Conservation (phyloP, 2,329 filamentous ascomycete genomes). For the Paracoccidioides brasiliensis region DNA sequence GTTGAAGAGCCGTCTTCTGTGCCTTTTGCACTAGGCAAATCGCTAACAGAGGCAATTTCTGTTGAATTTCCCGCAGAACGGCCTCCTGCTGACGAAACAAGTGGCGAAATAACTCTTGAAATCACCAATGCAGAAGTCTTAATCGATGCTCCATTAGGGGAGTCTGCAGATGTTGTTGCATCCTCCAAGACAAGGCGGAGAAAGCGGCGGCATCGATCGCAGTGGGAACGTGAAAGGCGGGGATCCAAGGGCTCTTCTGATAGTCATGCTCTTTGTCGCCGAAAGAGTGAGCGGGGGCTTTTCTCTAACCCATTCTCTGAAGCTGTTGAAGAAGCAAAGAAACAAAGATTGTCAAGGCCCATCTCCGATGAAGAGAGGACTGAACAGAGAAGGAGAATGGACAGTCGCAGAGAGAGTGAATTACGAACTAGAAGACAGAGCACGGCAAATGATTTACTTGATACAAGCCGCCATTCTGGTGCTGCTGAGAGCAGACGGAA, state of each 20-base stretch:
- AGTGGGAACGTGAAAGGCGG: constrained; percentile 21
- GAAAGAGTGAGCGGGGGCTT: constrained; percentile 22
- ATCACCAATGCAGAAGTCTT: neutral
- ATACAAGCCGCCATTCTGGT: constrained; percentile 13
- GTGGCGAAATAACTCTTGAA: neutral
- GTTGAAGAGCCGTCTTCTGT: constrained; percentile 2
- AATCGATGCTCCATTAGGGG: constrained; percentile 3
- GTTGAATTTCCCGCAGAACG: neutral
- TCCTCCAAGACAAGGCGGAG: constrained; percentile 11
- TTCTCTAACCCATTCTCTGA: constrained; percentile 23
- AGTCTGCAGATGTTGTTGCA: neutral
- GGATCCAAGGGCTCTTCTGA: constrained; percentile 27
- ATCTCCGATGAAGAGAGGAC: constrained; percentile 20
- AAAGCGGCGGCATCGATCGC: constrained; percentile 21
- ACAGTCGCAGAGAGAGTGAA: constrained; percentile 5
- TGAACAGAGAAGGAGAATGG: constrained; percentile 12
- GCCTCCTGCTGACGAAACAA: neutral
- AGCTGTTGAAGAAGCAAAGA: constrained; percentile 24
- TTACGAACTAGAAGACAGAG: constrained; percentile 12
- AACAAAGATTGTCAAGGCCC: constrained; percentile 14
- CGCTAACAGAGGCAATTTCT: neutral
- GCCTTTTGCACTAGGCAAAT: constrained; percentile 7
- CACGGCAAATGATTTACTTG: constrained; percentile 7
- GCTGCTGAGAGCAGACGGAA: constrained; percentile 15
- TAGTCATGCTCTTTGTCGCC: constrained; percentile 19